These are phyloP conservation scores for Pleurotus citrinopileatus DNA, from an alignment of 768 basidiomycete genomes.

Conservation along the genomic window DNA sequence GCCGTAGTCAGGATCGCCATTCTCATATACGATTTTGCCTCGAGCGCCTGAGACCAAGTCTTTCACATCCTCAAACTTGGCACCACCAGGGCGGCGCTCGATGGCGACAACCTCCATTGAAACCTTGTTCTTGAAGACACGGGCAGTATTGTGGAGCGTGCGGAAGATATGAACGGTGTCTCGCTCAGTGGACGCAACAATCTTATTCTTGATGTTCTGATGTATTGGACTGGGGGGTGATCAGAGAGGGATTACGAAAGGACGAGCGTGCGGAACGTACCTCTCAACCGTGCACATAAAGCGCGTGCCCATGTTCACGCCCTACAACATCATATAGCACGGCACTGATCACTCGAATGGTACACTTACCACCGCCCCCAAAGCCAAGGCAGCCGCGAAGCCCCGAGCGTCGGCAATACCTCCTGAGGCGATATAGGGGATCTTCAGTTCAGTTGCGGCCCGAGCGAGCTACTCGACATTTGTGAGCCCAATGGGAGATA, in stretches of 20 bases:
- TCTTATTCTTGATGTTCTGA: slow-evolving; percentile 86
- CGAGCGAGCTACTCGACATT: slow-evolving; percentile 63
- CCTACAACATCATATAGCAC: slow-evolving; percentile 38
- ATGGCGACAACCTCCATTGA: slow-evolving; percentile 81
- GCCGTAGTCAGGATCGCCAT: slow-evolving; percentile 82
- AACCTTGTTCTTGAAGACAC: slow-evolving; percentile 86
- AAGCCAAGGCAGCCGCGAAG: slow-evolving; percentile 73
- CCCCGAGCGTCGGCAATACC: slow-evolving; percentile 88
- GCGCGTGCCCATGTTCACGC: slow-evolving; percentile 88
- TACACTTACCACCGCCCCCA: slow-evolving; percentile 72
- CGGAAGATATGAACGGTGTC: slow-evolving; percentile 92
- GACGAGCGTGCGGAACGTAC: slow-evolving; percentile 26
- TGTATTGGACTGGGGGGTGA: slow-evolving; percentile 65
- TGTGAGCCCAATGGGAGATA: background rate
- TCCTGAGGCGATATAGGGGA: slow-evolving; percentile 89
- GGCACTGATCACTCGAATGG: background rate
- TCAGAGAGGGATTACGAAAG: background rate
- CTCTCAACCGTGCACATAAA: slow-evolving; percentile 93
- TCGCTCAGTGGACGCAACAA: slow-evolving; percentile 77
- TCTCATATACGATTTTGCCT: slow-evolving; percentile 74
- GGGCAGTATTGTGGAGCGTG: slow-evolving; percentile 76
- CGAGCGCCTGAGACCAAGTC: slow-evolving; percentile 74
- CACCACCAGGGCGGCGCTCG: slow-evolving; percentile 78
- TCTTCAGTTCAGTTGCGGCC: slow-evolving; percentile 77
- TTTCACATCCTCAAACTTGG: slow-evolving; percentile 82